Percentiles rank a stretch among this genome's conserved stretches.
Evolutionary conservation across 1,284 basidiomycete species (phyloP).

Genomic region (Cystobasidium slooffiae): DNA sequence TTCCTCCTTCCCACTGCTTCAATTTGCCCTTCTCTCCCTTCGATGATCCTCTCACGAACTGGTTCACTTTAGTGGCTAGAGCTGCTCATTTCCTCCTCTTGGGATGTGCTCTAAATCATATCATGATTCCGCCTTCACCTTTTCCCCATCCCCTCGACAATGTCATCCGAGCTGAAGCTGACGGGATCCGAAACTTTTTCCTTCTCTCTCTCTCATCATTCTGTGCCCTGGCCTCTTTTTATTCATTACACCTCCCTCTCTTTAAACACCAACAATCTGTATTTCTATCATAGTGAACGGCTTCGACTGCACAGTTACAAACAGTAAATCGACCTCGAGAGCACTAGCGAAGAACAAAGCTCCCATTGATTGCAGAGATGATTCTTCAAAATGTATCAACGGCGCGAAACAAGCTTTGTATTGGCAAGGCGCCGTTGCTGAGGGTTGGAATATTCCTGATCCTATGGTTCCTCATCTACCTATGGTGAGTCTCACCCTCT

Average conservation of each 20-base stretch:
- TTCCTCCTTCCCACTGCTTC: no score
- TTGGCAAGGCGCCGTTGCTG: constrained; percentile 45
- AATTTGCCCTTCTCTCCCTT: no score
- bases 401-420: constrained; percentile 51
- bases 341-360: constrained; percentile 60
- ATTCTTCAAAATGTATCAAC: constrained; percentile 53
- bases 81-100: no score
- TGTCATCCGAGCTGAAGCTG: no score
- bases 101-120: no score
- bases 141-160: no score
- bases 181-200: not conserved
- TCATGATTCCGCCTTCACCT: no score
- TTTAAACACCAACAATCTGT: not conserved
- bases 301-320: constrained; percentile 71
- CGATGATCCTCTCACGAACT: no score
- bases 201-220: no score
- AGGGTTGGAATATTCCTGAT: constrained; percentile 44
- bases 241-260: not conserved
- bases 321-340: constrained; percentile 60
- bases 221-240: no score
- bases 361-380: constrained; percentile 53
- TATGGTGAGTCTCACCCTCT: constrained; percentile 14
- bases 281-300: constrained; percentile 67
- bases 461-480: constrained; percentile 7
- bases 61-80: no score